Base-by-base conservation (phyloP, 306 rosid species). In the Prunus mira region DNA sequence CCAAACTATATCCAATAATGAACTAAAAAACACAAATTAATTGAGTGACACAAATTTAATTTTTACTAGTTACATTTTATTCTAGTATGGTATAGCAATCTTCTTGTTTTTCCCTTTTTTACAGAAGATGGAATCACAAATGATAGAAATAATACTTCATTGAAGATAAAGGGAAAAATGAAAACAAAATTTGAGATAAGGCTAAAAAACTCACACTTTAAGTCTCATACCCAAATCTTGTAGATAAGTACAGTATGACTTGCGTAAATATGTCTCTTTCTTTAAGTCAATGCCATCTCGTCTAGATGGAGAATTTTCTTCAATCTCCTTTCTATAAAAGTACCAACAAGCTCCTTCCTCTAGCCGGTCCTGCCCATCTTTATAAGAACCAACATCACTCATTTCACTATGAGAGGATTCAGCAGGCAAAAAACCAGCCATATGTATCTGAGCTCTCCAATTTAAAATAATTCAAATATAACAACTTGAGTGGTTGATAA, bases 141-240 rank as follows among this genome's bases (percentile, higher is more conserved):
- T n/a, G 25, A 47, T 25, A 55, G n/a, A 58, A 58, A 52, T 14
- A 58, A 4, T 15, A 20, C 13, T 50, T 18, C 10, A 2, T 49
- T 19, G 20, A 38, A 68, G 17, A 71, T 63, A 62, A 71, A 52
- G 46, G 58, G 19, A 2, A 77, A 28, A 20, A 30, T 5, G n/a
- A 41, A 41, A 55, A 25, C 22, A 12, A 69, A 60, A 22, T 34
- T 22, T 61, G 55, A 80, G 19, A 17, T 6, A 34, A 2, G 50
- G 73, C 34, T 34, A 4, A 15, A 78, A 34, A 32, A 88, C 98
- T 95, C 82, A 95, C 98, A 94, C 97, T 89, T 92, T 92, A 78
- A 95, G 93, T 74, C 93, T 89, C 91, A 90, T 95, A 81, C 98
- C 98, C 82, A 95, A 85, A 85, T 95, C 97, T 78, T 95, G 98